Conservation (phyloP, 179 eudicot species). For the Amaranthus tricolor region DNA sequence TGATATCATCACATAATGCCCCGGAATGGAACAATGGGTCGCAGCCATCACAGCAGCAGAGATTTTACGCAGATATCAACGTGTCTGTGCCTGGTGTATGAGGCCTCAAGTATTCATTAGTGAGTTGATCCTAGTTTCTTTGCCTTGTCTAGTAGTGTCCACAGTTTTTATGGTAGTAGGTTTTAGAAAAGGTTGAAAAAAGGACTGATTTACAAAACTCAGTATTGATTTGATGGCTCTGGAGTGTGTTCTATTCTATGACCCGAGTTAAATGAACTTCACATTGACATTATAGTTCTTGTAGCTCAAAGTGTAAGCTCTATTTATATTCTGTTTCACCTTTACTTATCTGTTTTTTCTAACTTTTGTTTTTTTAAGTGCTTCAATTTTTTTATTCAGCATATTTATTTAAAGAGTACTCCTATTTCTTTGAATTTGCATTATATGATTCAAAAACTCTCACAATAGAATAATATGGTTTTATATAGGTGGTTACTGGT, state of each 20-base stretch:
- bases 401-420: too few species aligned
- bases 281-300: slow-evolving; percentile 5
- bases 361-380: slow-evolving; percentile 16
- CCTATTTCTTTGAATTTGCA: too few species aligned
- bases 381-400: too few species aligned
- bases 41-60: slow-evolving; percentile 23
- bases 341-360: neutral
- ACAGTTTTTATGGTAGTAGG: neutral
- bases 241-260: slow-evolving; percentile 8
- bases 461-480: too few species aligned
- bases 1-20: slow-evolving; percentile 31
- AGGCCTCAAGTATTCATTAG: neutral
- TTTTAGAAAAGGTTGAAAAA: neutral
- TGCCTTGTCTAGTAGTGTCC: neutral
- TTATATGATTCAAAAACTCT: too few species aligned
- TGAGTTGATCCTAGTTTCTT: slow-evolving; percentile 2
- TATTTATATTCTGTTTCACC: neutral
- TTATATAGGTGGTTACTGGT: too few species aligned
- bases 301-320: neutral
- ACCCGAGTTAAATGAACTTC: slow-evolving; percentile 6
- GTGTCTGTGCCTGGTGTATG: slow-evolving; percentile 28
- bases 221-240: neutral
- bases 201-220: slow-evolving; percentile 5
- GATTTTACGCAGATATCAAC: slow-evolving; percentile 36
- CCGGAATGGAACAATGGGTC: slow-evolving; percentile 32